phyloP scores from a whole-genome alignment of 768 basidiomycete genomes.

The Boletus sensibilis region DNA sequence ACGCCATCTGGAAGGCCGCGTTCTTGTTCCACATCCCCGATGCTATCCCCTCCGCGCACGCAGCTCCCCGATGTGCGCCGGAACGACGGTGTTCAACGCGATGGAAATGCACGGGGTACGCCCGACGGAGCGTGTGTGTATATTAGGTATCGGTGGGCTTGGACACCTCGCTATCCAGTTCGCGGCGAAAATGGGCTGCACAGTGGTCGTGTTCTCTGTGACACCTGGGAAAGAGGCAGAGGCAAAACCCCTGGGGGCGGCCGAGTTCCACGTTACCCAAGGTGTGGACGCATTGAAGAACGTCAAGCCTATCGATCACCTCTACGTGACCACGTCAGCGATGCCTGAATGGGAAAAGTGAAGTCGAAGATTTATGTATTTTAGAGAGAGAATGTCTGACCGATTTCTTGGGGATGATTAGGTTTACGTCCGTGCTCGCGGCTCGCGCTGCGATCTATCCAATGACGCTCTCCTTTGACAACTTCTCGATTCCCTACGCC shows the following conservation, averaged over 20 bases:
- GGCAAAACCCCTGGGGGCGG: constrained; percentile 26
- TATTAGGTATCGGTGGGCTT: constrained; percentile 30
- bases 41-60: constrained; percentile 19
- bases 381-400: not conserved
- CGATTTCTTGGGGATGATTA: not conserved
- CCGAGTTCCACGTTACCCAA: constrained; percentile 21
- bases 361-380: not conserved
- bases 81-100: constrained; percentile 25
- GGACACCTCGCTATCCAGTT: constrained; percentile 32
- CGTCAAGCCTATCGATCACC: not conserved
- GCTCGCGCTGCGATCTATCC: constrained; percentile 16
- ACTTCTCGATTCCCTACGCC: constrained; percentile 15
- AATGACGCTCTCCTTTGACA: constrained; percentile 14
- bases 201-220: constrained; percentile 28
- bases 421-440: constrained; percentile 20
- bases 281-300: not conserved
- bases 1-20: constrained; percentile 28
- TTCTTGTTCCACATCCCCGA: constrained; percentile 32
- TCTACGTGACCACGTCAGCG: not conserved
- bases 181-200: constrained; percentile 30
- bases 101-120: constrained; percentile 22
- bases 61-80: constrained; percentile 31
- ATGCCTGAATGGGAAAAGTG: constrained; percentile 15
- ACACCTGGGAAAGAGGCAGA: constrained; percentile 25
- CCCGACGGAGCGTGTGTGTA: constrained; percentile 26